Evolutionary conservation across 495 filamentous ascomycete genomes (phyloP), one percentile per base, ranked within the genome.

Genomic region (Oleoguttula mirabilis): DNA sequence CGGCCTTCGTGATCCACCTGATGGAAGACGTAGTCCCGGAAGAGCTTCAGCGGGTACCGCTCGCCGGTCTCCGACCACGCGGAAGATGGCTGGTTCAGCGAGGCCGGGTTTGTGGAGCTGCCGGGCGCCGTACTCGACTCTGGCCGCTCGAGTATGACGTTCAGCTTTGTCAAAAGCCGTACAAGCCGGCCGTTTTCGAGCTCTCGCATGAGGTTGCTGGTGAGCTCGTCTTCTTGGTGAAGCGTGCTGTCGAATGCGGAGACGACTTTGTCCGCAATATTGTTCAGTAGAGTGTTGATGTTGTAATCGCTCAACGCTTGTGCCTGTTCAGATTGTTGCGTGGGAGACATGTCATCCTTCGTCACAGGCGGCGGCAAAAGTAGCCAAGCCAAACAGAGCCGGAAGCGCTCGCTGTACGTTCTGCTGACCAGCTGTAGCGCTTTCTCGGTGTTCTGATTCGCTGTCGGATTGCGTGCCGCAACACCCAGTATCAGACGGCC

Each of bases 21-120:
- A 60, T 98, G 90, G 62, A 95, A 98, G 38, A 95, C 81, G 46
- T 92, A 95, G 60, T 98, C 92, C 32, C 90, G 77, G 69, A 96
- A 95, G 23, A 98, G 69, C 62, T 92, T 92, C 40, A 96, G 63
- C 51, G 77, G 79, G 56, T 92, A 93, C n/a, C 87, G 73, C 48
- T 93, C 82, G 1, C 86, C 87, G 16, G 75, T 88, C 60, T 94
- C 87, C 11, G 83, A 80, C 87, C 87, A 96, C 36, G 54, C 45
- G 7, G 32, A 28, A 10, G 36, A 43, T 23, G 42, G 36, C 17
- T 51, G 42, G 38, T 47, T 41, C 27, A 22, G 23, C 4, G 21
- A 12, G 32, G 39, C 11, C 30, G 32, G 10, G 39, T 33, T 22
- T 14, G 36, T 14, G 15, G 38, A 14, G 25, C 14, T 20, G 25